These are phyloP conservation scores for Colletotrichum sp. DNA, from an alignment of 2,329 filamentous ascomycete genomes.

Conservation along the genomic window DNA sequence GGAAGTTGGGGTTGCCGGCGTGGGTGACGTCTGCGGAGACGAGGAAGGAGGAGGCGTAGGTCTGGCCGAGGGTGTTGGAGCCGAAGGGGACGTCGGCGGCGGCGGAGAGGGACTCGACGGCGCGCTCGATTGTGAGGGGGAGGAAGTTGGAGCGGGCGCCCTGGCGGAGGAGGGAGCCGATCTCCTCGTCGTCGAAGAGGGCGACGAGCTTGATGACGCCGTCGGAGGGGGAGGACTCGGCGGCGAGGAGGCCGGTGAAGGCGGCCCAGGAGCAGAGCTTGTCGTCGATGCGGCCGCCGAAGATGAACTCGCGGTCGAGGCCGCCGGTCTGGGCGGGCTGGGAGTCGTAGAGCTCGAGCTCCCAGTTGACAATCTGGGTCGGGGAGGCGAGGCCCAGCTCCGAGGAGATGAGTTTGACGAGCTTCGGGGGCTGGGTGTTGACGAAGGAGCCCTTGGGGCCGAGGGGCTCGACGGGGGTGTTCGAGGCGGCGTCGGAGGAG, in stretches of 20 bases:
- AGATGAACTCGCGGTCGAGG: slow-evolving; percentile 91
- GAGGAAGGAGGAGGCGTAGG: slow-evolving; percentile 90
- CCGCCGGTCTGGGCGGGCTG: slow-evolving; percentile 86
- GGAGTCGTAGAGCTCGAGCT: slow-evolving; percentile 91
- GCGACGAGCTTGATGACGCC: slow-evolving; percentile 87
- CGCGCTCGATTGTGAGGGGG: slow-evolving; percentile 78
- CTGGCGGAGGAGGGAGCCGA: slow-evolving; percentile 88
- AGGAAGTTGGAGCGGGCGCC: slow-evolving; percentile 91
- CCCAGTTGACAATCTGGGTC: slow-evolving; percentile 88
- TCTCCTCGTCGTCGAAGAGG: slow-evolving; percentile 98
- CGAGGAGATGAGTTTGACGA: slow-evolving; percentile 82
- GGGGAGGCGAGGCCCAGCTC: slow-evolving; percentile 78
- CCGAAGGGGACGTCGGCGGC: slow-evolving; percentile 48
- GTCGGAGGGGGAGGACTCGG: slow-evolving; percentile 59
- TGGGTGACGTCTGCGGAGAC: slow-evolving; percentile 93
- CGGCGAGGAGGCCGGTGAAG: slow-evolving; percentile 79
- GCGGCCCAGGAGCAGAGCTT: slow-evolving; percentile 97
- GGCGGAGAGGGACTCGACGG: slow-evolving; percentile 69
- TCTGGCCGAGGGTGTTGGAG: slow-evolving; percentile 74
- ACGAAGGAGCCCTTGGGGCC: slow-evolving; percentile 75
- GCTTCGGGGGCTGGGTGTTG: slow-evolving; percentile 81
- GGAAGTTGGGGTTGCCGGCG: slow-evolving; percentile 94
- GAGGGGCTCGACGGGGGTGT: slow-evolving; percentile 45
- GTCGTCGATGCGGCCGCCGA: slow-evolving; percentile 93
- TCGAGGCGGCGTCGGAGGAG: slow-evolving; percentile 43